Evolutionary conservation across 2,329 filamentous ascomycete genomes (phyloP).

Genomic region (Colletotrichum nymphaeae): DNA sequence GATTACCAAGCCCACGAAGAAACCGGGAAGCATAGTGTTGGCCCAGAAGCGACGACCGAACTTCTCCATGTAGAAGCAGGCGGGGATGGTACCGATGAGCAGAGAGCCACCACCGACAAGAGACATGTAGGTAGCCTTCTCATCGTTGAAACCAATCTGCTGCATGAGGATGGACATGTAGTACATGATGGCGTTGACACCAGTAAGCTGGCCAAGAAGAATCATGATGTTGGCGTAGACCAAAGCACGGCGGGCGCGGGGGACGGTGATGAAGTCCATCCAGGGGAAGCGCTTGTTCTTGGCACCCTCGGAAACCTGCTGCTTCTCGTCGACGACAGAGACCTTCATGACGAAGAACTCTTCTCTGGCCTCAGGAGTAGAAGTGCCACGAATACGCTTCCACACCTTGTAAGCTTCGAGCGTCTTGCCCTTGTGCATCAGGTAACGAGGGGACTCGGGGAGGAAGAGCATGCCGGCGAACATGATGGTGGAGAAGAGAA

Average conservation of each 20-base stretch:
- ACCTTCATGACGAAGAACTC: conserved; percentile 80
- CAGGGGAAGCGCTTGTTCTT: conserved; percentile 71
- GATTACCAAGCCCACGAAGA: conserved; percentile 76
- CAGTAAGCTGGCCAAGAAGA: conserved; percentile 76
- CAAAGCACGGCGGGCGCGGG: conserved; percentile 73
- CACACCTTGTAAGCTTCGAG: conserved; percentile 68
- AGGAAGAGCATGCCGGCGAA: conserved; percentile 76
- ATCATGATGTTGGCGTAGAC: conserved; percentile 79
- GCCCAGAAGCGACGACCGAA: conserved; percentile 82
- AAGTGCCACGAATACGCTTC: conserved; percentile 76
- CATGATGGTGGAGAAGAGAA: conserved; percentile 65
- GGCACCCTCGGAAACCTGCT: conserved; percentile 60
- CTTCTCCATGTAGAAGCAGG: conserved; percentile 77
- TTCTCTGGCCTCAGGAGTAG: conserved; percentile 67
- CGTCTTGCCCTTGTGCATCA: conserved; percentile 72
- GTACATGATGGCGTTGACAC: conserved; percentile 78
- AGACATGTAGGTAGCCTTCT: conserved; percentile 78
- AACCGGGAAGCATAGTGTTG: conserved; percentile 76
- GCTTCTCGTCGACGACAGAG: conserved; percentile 68
- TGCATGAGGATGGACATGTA: conserved; percentile 77
- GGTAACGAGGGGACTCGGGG: conserved; percentile 75
- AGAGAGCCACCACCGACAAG: conserved; percentile 77
- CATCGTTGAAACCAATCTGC: conserved; percentile 73
- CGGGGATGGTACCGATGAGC: conserved; percentile 75
- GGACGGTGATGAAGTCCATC: conserved; percentile 80